A percentile compares a stretch with the other conserved stretches of the same genome.
Evolutionary conservation across 495 filamentous ascomycete species (phyloP).

Genomic region (Lichenothelia convexa): DNA sequence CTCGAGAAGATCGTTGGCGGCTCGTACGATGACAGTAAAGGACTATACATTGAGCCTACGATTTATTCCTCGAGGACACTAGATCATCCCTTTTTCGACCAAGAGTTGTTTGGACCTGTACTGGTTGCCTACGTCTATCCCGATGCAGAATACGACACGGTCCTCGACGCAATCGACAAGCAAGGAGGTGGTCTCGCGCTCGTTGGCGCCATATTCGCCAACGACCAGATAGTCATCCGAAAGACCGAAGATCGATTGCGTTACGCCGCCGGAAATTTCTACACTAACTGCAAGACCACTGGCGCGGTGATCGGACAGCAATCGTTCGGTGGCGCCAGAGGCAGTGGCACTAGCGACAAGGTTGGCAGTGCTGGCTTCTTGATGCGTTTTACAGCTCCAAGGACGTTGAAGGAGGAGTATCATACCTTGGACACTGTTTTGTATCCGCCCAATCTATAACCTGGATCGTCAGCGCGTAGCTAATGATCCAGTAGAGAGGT

Average conservation of each 20-base stretch:
- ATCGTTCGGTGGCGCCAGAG: slow-evolving; percentile 72
- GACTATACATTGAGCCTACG: slow-evolving; percentile 58
- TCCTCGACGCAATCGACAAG: slow-evolving; percentile 41
- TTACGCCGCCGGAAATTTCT: slow-evolving; percentile 74
- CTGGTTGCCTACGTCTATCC: slow-evolving; percentile 55
- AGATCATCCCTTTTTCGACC: slow-evolving; percentile 44
- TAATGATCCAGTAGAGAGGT: too few species aligned
- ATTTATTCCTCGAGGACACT: slow-evolving; percentile 45
- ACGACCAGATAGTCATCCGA: slow-evolving; percentile 47
- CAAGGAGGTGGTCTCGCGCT: slow-evolving; percentile 57
- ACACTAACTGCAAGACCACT: slow-evolving; percentile 86
- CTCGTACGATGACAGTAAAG: slow-evolving; percentile 45
- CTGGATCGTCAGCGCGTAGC: too few species aligned
- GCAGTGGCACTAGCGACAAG: slow-evolving; percentile 85
- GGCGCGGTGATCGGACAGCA: slow-evolving; percentile 87
- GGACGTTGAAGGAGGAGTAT: slow-evolving; percentile 88
- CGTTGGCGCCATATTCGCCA: slow-evolving; percentile 62
- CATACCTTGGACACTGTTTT: slow-evolving; percentile 42
- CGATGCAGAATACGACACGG: slow-evolving; percentile 36
- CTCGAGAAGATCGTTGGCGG: slow-evolving; percentile 50
- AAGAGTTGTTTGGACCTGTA: slow-evolving; percentile 65
- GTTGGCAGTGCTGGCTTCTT: slow-evolving; percentile 62
- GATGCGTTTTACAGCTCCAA: slow-evolving; percentile 60
- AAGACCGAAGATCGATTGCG: slow-evolving; percentile 55
- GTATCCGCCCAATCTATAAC: slow-evolving; percentile 57